Evolutionary conservation across 2,329 filamentous ascomycete genomes (phyloP), one percentile per base, ranked within the genome.

Genomic region (Alternaria infectoria): DNA sequence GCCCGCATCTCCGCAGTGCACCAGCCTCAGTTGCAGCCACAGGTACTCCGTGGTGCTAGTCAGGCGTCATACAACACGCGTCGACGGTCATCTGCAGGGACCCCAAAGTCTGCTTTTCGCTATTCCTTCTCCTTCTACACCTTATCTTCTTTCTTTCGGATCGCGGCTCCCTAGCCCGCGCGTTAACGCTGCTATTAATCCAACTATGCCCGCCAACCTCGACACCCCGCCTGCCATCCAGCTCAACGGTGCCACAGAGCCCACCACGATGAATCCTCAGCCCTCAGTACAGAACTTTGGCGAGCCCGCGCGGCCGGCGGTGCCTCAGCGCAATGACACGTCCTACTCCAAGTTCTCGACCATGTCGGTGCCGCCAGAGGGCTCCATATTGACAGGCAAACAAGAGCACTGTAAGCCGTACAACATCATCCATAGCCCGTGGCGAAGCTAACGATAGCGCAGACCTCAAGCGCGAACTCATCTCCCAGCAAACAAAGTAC

Each of bases 381-480:
- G 86, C 21, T 86, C 87, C 54, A 82, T 90, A 68, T 83, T 99
- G 77, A 97, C 94, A 0, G 96, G 96, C 70, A 98, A 97, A 83
- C 95, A 99, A 86, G 96, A 99, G 80, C 96, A 99, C 80, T 99
- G 93, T 97, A 80, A 74, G 90, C 64, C 43, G 43, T 54, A 44
- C 65, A 46, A 23, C 55, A 30, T 46, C 46, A 40, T 17, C 46
- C 43, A 52, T 30, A 40, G 17, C 15, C 54, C 32, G 17, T 23
- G 10, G 13, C 11, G 32, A 28, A n/a, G 47, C 63, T 73, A 23
- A 72, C 64, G 26, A 13, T 7, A 17, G 8, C 13, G 28, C 76
- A 96, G 93, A 99, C 78, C 89, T 99, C 71, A 99, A 99, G 83
- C 90, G 96, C 76, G 96, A 99, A 80, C 90, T 99, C 75, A 89